Evolutionary conservation across 1,284 basidiomycete species (phyloP), one percentile per base, ranked within the genome.

Genomic region (Puccinia triticina): DNA sequence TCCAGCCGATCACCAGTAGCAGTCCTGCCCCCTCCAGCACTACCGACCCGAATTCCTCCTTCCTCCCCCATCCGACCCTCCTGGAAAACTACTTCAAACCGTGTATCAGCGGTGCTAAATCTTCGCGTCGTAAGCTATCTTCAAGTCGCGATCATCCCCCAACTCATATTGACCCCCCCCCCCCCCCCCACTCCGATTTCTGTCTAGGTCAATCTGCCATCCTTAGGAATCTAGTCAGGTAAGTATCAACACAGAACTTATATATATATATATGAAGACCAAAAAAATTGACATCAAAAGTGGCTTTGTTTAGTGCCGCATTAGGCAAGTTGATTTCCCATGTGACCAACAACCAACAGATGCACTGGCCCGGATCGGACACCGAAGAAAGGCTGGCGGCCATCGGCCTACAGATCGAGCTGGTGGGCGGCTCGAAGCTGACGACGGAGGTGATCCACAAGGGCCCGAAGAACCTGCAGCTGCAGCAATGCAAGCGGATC

Each of bases 81-180:
- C 57, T 59, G 23, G 57, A 59, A 29, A 59, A 59, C 57, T 59
- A 59, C n/a, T 59, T 59, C 57, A 59, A 59, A 59, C 57, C 57
- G 4, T 59, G 57, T 26, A 4, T n/a, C 1, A 59, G 57, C 26
- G 57, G 57, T n/a, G 26, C 23, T n/a, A 59, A 59, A 59, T 59
- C 57, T 59, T 59, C 57, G 21, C 57, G 57, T 29, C 57, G 57
- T 59, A 59, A 59, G 57, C 23, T 12, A 43, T 43, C 40, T 43
- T n/a, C n/a, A n/a, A n/a, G n/a, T n/a, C n/a, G n/a, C n/a, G n/a
- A n/a, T n/a, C n/a, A 43, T 43, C 40, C 21, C 8, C 26, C 57
- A 59, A 53, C 14, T 59, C 57, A 59, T 8, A 26, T n/a, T 59
- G 26, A 59, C 57, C 8, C 8, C n/a, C 26, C 26, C 16, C 53